phyloP scores from a whole-genome alignment of 2,329 filamentous ascomycete species.

The Aschersonia sp. region DNA sequence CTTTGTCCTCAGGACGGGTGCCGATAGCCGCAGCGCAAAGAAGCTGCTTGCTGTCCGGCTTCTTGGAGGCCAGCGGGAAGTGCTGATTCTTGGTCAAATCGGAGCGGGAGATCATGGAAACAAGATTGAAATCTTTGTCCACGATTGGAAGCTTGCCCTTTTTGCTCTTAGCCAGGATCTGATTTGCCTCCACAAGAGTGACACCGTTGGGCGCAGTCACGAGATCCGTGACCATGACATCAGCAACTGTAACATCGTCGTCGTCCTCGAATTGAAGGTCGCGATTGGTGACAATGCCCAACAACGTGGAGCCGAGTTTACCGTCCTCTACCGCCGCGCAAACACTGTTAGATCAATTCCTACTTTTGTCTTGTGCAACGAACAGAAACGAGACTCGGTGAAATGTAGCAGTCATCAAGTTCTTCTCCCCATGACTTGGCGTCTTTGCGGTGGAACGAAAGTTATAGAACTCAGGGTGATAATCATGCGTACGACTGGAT shows the following conservation, averaged over 20 bases:
- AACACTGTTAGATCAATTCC: background rate
- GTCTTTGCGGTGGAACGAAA: conserved; percentile 99
- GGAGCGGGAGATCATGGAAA: conserved; percentile 85
- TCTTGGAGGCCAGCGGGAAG: conserved; percentile 92
- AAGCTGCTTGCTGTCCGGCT: conserved; percentile 92
- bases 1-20: conserved; percentile 85
- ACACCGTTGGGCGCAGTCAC: conserved; percentile 77
- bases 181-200: conserved; percentile 77
- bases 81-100: conserved; percentile 98
- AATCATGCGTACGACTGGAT: conserved; percentile 47
- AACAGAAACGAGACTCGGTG: no score
- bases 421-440: conserved; percentile 63
- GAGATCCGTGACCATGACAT: conserved; percentile 91
- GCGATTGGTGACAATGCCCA: conserved; percentile 95
- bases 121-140: conserved; percentile 67
- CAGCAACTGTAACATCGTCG: conserved; percentile 54
- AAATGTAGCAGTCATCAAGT: conserved; percentile 15
- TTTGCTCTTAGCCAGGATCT: conserved; percentile 85
- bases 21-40: conserved; percentile 92
- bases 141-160: conserved; percentile 97
- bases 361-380: no score
- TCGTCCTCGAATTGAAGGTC: conserved; percentile 94
- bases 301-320: conserved; percentile 83
- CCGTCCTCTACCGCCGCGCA: conserved; percentile 53
- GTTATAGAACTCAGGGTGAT: conserved; percentile 70